Conservation (phyloP, 1,284 basidiomycete genomes). For the Ceratobasidium sp. region DNA sequence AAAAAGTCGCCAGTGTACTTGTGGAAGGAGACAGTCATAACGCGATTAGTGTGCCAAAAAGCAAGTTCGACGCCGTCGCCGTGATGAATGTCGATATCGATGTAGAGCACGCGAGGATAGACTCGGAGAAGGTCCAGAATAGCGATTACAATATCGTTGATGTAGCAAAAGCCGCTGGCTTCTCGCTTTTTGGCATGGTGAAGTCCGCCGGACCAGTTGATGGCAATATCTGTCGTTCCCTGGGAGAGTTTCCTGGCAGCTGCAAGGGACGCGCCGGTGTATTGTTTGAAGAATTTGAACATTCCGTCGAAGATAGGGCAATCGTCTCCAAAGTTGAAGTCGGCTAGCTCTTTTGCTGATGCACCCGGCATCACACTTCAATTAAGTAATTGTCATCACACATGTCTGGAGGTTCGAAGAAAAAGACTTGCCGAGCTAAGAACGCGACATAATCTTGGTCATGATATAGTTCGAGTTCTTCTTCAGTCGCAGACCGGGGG, state of each 20-base stretch:
- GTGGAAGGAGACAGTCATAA: conserved; percentile 99
- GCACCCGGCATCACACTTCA: conserved; percentile 77
- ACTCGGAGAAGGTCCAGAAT: conserved; percentile 92
- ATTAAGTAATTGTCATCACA: neutral
- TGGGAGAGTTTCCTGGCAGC: conserved; percentile 87
- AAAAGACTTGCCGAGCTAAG: conserved; percentile 74
- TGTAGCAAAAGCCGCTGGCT: conserved; percentile 96
- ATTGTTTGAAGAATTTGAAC: conserved; percentile 93
- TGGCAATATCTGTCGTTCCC: conserved; percentile 93
- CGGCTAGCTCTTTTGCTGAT: conserved; percentile 60
- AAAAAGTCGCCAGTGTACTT: conserved; percentile 99
- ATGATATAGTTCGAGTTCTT: conserved; percentile 92
- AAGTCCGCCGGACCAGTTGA: conserved; percentile 96
- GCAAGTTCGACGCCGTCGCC: conserved; percentile 97
- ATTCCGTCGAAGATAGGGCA: conserved; percentile 94
- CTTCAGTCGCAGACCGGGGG: conserved; percentile 87
- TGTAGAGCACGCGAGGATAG: conserved; percentile 92
- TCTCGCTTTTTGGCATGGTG: conserved; percentile 97
- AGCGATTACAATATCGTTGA: conserved; percentile 94
- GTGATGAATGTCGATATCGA: conserved; percentile 98
- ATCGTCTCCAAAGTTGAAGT: conserved; percentile 92
- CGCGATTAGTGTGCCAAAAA: conserved; percentile 97
- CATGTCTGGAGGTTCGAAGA: neutral
- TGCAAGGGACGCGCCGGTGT: conserved; percentile 89
- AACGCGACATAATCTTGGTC: conserved; percentile 95